These are phyloP conservation scores for Bertia moriformis DNA, from an alignment of 2,329 filamentous ascomycete genomes.

Conservation along the genomic window DNA sequence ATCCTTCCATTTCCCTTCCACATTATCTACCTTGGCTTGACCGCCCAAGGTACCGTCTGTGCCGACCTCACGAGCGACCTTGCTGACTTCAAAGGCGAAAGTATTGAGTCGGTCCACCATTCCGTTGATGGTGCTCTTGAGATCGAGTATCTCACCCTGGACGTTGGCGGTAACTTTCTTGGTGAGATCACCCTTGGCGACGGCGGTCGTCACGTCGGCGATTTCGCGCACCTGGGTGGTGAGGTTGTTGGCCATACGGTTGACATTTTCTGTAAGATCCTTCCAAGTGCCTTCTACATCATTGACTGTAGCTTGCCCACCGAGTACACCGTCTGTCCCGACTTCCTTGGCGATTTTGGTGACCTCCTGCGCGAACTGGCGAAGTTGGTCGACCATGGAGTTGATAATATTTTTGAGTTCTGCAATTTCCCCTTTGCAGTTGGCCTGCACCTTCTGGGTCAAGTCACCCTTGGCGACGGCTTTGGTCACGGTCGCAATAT, in stretches of 20 bases:
- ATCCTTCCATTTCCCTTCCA: slow-evolving; percentile 57
- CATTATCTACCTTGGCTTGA: slow-evolving; percentile 50
- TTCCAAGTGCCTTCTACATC: slow-evolving; percentile 59
- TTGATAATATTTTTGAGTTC: slow-evolving; percentile 59
- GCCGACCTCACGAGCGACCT: slow-evolving; percentile 51
- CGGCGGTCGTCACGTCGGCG: slow-evolving; percentile 52
- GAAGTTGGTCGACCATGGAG: slow-evolving; percentile 56
- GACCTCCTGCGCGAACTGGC: slow-evolving; percentile 56
- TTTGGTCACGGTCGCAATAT: slow-evolving; percentile 8
- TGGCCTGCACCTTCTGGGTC: slow-evolving; percentile 55
- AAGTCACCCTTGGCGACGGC: slow-evolving; percentile 51
- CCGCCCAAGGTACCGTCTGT: slow-evolving; percentile 54
- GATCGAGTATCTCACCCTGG: slow-evolving; percentile 50
- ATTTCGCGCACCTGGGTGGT: slow-evolving; percentile 59
- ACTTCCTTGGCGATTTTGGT: slow-evolving; percentile 50
- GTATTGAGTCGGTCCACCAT: slow-evolving; percentile 60
- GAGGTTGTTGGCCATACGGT: slow-evolving; percentile 57
- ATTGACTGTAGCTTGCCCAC: slow-evolving; percentile 54
- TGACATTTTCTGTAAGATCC: slow-evolving; percentile 50
- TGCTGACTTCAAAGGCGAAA: slow-evolving; percentile 55
- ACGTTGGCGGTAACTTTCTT: slow-evolving; percentile 55
- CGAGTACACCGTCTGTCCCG: slow-evolving; percentile 52
- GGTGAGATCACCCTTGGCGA: slow-evolving; percentile 53
- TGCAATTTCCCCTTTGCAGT: slow-evolving; percentile 46
- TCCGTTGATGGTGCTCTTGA: slow-evolving; percentile 57